These are phyloP conservation scores for Alternaria triticina DNA, from an alignment of 2,329 filamentous ascomycete species.

Conservation along the genomic window DNA sequence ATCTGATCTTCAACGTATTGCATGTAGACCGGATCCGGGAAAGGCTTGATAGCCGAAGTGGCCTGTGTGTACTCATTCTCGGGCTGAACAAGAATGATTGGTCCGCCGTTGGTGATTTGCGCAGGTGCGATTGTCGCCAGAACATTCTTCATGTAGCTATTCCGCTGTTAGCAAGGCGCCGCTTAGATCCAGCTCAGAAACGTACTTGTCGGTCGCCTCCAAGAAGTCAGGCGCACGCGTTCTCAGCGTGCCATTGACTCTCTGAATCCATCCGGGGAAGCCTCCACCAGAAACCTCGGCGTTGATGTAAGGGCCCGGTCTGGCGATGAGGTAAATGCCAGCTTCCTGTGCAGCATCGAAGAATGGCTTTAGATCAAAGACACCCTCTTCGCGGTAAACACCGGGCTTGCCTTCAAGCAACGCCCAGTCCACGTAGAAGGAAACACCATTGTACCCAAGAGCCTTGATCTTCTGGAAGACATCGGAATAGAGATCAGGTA, in stretches of 20 bases:
- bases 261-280: conserved; percentile 80
- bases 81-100: conserved; percentile 77
- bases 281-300: conserved; percentile 78
- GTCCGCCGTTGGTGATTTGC: conserved; percentile 83
- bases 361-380: conserved; percentile 76
- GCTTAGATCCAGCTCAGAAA: not conserved
- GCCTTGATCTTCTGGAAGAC: conserved; percentile 84
- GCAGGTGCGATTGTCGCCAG: conserved; percentile 71
- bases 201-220: conserved; percentile 69
- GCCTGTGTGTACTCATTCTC: conserved; percentile 79
- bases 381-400: conserved; percentile 71
- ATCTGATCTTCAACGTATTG: conserved; percentile 73
- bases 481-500: conserved; percentile 70
- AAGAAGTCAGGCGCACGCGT: conserved; percentile 68
- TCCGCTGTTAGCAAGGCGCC: not conserved
- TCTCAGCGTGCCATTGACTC: conserved; percentile 68
- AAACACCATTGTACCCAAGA: conserved; percentile 78
- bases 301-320: conserved; percentile 77
- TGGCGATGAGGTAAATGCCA: conserved; percentile 77
- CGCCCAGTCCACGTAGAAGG: conserved; percentile 82
- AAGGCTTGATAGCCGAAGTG: conserved; percentile 56
- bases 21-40: conserved; percentile 73
- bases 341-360: conserved; percentile 75
- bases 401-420: conserved; percentile 76
- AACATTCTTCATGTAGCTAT: conserved; percentile 67